Base-by-base conservation (phyloP, 805 yeast species). In the Candida germanica region DNA sequence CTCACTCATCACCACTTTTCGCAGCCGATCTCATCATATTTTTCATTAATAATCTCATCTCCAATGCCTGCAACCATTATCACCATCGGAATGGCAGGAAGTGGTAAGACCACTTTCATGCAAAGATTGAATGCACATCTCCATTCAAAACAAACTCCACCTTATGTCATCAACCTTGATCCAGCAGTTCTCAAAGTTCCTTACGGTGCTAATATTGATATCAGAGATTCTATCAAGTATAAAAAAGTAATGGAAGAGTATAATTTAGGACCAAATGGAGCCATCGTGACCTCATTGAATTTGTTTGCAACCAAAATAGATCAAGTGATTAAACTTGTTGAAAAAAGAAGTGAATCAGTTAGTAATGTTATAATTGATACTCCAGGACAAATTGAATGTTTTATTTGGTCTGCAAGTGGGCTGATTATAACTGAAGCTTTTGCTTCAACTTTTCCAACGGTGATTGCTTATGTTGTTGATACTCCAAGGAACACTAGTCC, bases 301-400 rank as follows among this genome's bases (percentile, higher is more conserved):
- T 66, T 93, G 34, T 93, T 93, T 55, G 71, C 96, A 32, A 93
- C 99, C 10, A 93, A 93, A 61, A 87, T 93, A 39, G 99, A 93
- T 58, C 98, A 93, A 64, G 97, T 93, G 4, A 80, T 93, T 32
- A 74, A 76, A 25, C 67, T 93, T 25, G 84, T 91, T 14, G 95
- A 88, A 52, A 87, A 88, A 54, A 77, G 91, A 48, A 65, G 80
- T 1, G 73, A 68, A 15, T 45, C 47, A n/a, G 58, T 60, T 46
- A 60, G 77, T 14, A 83, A 88, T 57, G 85, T 89, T 46, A 81
- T 93, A 24, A 77, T 91, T 33, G 99, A 93, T 62, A 93, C 99
- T 1, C 99, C 99, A 0, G 99, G 99, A 9, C 99, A 93, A 62
- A 93, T 93, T 44, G 99, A 93, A 61, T 89, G 97, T 65, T 93